Conservation (phyloP, 2,329 filamentous ascomycete species). For the Colletotrichum sp. region DNA sequence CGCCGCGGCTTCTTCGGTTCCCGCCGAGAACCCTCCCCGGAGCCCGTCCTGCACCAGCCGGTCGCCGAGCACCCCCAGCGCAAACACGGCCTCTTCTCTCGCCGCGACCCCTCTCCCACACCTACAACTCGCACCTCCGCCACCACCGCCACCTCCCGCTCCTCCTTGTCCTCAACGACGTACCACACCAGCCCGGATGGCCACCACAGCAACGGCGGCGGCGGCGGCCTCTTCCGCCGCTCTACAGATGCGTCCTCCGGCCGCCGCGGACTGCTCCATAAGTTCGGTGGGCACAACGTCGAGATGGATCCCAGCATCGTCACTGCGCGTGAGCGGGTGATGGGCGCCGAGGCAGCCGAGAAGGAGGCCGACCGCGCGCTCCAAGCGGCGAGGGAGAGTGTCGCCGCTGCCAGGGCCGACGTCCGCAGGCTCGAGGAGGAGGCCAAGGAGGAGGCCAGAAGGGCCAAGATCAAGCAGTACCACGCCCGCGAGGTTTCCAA, state of each 20-base stretch:
- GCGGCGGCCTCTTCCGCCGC: constrained; percentile 28
- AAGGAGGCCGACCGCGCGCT: constrained; percentile 69
- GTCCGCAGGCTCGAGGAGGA: constrained; percentile 68
- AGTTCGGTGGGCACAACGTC: constrained; percentile 46
- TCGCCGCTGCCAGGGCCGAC: constrained; percentile 67
- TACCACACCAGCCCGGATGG: constrained; percentile 25
- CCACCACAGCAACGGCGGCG: constrained; percentile 8
- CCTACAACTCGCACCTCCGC: constrained; percentile 27
- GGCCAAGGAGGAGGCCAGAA: constrained; percentile 67
- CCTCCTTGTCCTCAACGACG: constrained; percentile 22
- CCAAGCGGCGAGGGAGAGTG: constrained; percentile 59
- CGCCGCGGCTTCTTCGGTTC: constrained; percentile 25
- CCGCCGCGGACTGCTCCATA: constrained; percentile 46
- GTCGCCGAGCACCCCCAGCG: constrained; percentile 27
- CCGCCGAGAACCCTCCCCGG: constrained; percentile 28
- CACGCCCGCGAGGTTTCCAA: constrained; percentile 70
- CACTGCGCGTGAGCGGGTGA: constrained; percentile 65
- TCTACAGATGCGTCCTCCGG: constrained; percentile 31
- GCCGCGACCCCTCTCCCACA: constrained; percentile 27
- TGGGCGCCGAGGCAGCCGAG: constrained; percentile 68
- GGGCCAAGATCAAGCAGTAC: constrained; percentile 71
- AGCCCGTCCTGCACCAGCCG: constrained; percentile 33
- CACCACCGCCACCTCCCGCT: constrained; percentile 24
- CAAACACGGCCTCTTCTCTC: constrained; percentile 41
- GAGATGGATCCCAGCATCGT: constrained; percentile 67